These are phyloP conservation scores for Pythium dissotocum DNA, from an alignment of 352 stramenopile species.

Conservation along the genomic window DNA sequence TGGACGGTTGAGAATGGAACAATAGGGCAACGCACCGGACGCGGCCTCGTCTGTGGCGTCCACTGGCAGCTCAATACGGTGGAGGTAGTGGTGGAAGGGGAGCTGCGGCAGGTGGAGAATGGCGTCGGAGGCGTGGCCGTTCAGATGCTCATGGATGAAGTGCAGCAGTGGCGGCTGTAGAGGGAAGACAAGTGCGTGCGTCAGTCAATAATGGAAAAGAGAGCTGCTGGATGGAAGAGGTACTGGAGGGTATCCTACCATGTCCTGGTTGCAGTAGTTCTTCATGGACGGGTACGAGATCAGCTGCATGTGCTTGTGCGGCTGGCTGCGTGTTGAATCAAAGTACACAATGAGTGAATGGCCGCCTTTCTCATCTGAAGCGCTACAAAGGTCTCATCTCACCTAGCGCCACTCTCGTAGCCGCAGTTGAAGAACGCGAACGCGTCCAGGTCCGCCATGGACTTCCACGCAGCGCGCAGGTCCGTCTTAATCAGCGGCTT, in stretches of 20 bases:
- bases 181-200: background rate
- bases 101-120: constrained; percentile 63
- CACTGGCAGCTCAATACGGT: constrained; percentile 48
- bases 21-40: constrained; percentile 29
- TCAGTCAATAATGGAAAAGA: constrained; percentile 14
- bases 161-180: constrained; percentile 67
- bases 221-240: background rate
- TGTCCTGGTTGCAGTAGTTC: constrained; percentile 53
- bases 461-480: constrained; percentile 73
- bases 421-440: constrained; percentile 88
- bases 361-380: background rate
- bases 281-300: constrained; percentile 80
- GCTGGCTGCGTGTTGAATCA: constrained; percentile 42
- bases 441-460: constrained; percentile 63
- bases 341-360: background rate
- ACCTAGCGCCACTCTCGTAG: constrained; percentile 80
- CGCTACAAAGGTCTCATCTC: background rate
- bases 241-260: constrained; percentile 33
- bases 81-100: constrained; percentile 73
- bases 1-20: background rate
- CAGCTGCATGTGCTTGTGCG: constrained; percentile 89
- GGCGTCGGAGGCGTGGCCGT: constrained; percentile 32
- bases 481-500: constrained; percentile 47
- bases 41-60: constrained; percentile 44
- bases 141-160: constrained; percentile 63